phyloP scores from a whole-genome alignment of 1,284 basidiomycete species.

The Malassezia sp. region DNA sequence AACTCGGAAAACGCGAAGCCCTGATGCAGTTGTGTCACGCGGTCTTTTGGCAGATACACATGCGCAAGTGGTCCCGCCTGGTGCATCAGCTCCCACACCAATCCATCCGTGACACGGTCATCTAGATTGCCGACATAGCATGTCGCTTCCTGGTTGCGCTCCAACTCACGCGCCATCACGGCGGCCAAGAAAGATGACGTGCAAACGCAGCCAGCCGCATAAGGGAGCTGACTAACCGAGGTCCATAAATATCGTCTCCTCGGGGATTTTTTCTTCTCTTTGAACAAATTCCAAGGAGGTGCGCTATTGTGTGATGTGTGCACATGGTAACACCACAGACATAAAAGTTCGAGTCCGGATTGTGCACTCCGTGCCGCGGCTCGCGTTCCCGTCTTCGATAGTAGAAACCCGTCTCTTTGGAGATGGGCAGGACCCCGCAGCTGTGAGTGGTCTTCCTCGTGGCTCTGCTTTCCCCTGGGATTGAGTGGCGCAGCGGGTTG shows the following conservation, averaged over 20 bases:
- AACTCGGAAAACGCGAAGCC: constrained; percentile 99
- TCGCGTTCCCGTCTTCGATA: constrained; percentile 20
- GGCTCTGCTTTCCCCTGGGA: constrained; percentile 16
- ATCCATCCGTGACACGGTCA: constrained; percentile 80
- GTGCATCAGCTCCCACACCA: constrained; percentile 97
- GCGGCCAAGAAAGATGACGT: no score
- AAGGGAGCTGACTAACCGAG: constrained; percentile 4
- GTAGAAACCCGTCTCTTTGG: constrained; percentile 8
- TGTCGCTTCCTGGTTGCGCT: constrained; percentile 46
- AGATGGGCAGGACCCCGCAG: constrained; percentile 6
- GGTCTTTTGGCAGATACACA: constrained; percentile 82
- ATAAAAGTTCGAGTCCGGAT: constrained; percentile 16
- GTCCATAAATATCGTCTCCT: background rate
- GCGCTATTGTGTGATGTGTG: no score
- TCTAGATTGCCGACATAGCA: constrained; percentile 69
- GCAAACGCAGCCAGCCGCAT: background rate
- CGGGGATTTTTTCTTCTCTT: constrained; percentile 4
- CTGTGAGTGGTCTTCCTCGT: constrained; percentile 1
- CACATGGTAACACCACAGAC: constrained; percentile 11
- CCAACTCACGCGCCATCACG: constrained; percentile 31
- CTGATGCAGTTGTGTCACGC: constrained; percentile 93
- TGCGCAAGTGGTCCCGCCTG: constrained; percentile 91
- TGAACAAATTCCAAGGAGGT: constrained; percentile 19
- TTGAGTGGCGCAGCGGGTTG: constrained; percentile 11
- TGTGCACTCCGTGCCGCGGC: constrained; percentile 7